Conservation (phyloP, 2,329 filamentous ascomycete genomes). For the Bipolaris zeicola region DNA sequence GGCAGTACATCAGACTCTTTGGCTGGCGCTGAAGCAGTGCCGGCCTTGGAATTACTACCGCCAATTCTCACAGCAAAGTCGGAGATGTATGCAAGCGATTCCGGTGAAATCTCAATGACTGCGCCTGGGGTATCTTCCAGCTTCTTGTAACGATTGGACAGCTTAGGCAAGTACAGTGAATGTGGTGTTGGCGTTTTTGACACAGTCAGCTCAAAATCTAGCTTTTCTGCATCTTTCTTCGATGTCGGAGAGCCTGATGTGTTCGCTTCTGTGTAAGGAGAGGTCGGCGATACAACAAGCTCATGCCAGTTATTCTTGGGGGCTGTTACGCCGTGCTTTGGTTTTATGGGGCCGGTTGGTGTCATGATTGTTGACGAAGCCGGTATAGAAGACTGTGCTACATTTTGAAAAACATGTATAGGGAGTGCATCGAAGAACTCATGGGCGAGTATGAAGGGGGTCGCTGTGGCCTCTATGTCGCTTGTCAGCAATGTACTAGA, state of each 20-base stretch:
- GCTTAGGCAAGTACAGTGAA: constrained; percentile 81
- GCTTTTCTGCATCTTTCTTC: constrained; percentile 46
- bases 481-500: constrained; percentile 22
- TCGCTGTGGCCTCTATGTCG: constrained; percentile 66
- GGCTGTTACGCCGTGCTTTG: constrained; percentile 45
- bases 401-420: constrained; percentile 90
- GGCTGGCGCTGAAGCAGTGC: constrained; percentile 49
- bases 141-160: constrained; percentile 76
- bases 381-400: constrained; percentile 53
- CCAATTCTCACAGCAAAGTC: constrained; percentile 88
- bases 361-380: constrained; percentile 53
- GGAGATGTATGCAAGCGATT: constrained; percentile 77
- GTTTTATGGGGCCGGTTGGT: constrained; percentile 56
- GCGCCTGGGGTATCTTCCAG: constrained; percentile 71
- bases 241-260: constrained; percentile 15
- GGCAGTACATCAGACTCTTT: constrained; percentile 21
- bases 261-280: constrained; percentile 50
- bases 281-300: constrained; percentile 52
- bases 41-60: constrained; percentile 54
- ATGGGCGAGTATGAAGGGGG: constrained; percentile 92
- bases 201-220: constrained; percentile 87
- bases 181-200: constrained; percentile 78
- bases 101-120: constrained; percentile 87
- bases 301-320: constrained; percentile 50
- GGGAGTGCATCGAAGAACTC: constrained; percentile 98